Evolutionary conservation across 169 alveolate genomes (phyloP).

Genomic region (Plasmodium yoelii): DNA sequence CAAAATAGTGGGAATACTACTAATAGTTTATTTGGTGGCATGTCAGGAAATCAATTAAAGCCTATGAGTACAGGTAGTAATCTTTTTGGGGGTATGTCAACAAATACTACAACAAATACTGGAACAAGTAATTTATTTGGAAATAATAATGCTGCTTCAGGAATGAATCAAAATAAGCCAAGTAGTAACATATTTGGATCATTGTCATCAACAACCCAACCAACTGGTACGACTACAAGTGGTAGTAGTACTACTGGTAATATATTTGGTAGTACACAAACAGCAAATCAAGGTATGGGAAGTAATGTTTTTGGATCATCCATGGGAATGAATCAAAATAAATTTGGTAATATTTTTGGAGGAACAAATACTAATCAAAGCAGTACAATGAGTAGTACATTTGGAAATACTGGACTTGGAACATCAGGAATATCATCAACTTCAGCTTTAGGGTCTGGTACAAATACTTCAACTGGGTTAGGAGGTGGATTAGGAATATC

Average conservation of each 20-base stretch:
- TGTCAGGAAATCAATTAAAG: conserved; percentile 14
- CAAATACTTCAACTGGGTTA: background rate
- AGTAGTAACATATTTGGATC: conserved; percentile 50
- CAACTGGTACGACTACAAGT: conserved; percentile 22
- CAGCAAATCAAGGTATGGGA: conserved; percentile 30
- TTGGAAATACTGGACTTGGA: conserved; percentile 3
- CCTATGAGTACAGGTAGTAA: conserved; percentile 21
- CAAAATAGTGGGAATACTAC: background rate
- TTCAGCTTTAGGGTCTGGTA: conserved; percentile 6
- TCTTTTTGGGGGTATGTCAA: conserved; percentile 55
- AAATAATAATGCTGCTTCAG: background rate
- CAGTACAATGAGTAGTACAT: background rate
- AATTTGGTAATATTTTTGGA: conserved; percentile 55
- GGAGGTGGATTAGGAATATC: too few species aligned
- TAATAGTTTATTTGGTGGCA: conserved; percentile 31
- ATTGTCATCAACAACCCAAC: conserved; percentile 42
- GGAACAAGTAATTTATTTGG: conserved; percentile 47
- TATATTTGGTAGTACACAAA: conserved; percentile 22
- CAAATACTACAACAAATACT: conserved; percentile 37
- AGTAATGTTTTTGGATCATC: conserved; percentile 38
- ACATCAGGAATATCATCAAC: conserved; percentile 9
- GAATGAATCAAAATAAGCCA: conserved; percentile 39
- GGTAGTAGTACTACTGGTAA: conserved; percentile 24
- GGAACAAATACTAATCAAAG: conserved; percentile 5
- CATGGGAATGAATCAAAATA: conserved; percentile 42